These are phyloP conservation scores for Bipolaris gigantea DNA, from an alignment of 2,329 filamentous ascomycete species.

Conservation along the genomic window DNA sequence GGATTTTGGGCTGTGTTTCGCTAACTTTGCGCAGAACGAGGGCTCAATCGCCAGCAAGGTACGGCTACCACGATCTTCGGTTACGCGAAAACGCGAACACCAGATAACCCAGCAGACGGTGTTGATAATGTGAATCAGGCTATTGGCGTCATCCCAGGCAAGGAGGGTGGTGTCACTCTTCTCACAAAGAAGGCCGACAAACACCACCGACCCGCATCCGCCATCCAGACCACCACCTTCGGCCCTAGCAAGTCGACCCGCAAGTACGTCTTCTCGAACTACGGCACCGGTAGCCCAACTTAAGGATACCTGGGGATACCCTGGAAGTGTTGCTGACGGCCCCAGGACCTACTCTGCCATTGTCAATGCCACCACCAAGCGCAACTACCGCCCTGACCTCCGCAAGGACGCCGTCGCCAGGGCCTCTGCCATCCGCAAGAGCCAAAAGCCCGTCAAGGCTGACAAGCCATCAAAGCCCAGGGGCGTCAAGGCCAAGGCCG, in stretches of 20 bases:
- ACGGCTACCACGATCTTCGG: conserved; percentile 36
- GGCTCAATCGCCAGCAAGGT: conserved; percentile 95
- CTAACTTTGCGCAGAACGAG: conserved; percentile 65
- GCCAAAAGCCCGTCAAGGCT: conserved; percentile 78
- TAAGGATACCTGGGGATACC: background rate
- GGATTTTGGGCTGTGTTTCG: conserved; percentile 8
- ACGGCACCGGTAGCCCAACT: background rate
- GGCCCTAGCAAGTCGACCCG: conserved; percentile 72
- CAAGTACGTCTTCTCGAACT: conserved; percentile 64
- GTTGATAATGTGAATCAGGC: conserved; percentile 58
- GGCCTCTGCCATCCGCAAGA: conserved; percentile 79
- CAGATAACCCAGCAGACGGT: background rate
- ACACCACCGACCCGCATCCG: conserved; percentile 71
- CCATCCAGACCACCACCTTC: conserved; percentile 68
- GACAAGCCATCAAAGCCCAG: conserved; percentile 72
- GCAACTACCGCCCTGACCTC: conserved; percentile 70
- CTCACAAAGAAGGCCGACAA: conserved; percentile 80
- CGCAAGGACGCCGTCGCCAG: conserved; percentile 73
- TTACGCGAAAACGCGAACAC: conserved; percentile 13
- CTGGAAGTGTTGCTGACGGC: conserved; percentile 3
- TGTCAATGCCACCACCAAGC: conserved; percentile 79
- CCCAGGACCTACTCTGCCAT: conserved; percentile 80
- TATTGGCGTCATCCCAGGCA: conserved; percentile 72
- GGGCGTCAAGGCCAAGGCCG: conserved; percentile 78
- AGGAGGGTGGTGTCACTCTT: conserved; percentile 79